Evolutionary conservation across 1,284 basidiomycete species (phyloP).

Genomic region (Ustilago loliicola): DNA sequence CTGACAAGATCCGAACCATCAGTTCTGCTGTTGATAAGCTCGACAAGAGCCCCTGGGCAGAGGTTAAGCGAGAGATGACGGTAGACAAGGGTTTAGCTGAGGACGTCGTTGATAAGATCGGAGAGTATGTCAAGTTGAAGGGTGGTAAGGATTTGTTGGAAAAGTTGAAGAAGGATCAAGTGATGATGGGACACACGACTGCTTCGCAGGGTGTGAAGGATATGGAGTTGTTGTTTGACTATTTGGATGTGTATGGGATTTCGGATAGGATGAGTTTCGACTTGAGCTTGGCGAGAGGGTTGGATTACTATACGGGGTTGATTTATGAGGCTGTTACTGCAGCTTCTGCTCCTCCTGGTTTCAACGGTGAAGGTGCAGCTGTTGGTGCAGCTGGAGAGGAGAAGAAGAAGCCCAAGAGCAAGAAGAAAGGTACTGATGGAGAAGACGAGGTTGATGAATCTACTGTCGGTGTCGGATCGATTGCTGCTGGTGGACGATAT

Average conservation of each 20-base stretch:
- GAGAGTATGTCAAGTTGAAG: conserved; percentile 93
- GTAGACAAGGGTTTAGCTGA: conserved; percentile 90
- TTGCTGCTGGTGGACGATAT: conserved; percentile 96
- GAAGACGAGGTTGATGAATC: conserved; percentile 90
- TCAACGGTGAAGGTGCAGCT: conserved; percentile 71
- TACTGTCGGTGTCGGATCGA: conserved; percentile 93
- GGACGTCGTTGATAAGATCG: conserved; percentile 91
- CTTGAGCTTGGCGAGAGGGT: conserved; percentile 91
- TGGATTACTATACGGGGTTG: conserved; percentile 98
- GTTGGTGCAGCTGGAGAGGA: conserved; percentile 56
- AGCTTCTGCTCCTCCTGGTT: conserved; percentile 89
- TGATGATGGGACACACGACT: conserved; percentile 79
- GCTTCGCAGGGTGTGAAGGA: conserved; percentile 88
- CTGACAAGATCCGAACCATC: conserved; percentile 91
- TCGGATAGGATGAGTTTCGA: conserved; percentile 88
- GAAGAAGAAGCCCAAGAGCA: conserved; percentile 73
- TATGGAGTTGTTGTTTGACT: conserved; percentile 87
- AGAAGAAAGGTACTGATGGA: conserved; percentile 73
- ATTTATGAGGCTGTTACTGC: conserved; percentile 97
- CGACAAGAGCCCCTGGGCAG: conserved; percentile 91
- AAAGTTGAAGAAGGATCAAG: conserved; percentile 79
- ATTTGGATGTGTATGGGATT: conserved; percentile 85
- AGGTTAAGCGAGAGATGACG: conserved; percentile 96
- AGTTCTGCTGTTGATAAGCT: conserved; percentile 98
- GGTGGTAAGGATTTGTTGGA: conserved; percentile 83